Conservation (phyloP, 2,329 filamentous ascomycete species). For the Trichoderma citrinoviride region DNA sequence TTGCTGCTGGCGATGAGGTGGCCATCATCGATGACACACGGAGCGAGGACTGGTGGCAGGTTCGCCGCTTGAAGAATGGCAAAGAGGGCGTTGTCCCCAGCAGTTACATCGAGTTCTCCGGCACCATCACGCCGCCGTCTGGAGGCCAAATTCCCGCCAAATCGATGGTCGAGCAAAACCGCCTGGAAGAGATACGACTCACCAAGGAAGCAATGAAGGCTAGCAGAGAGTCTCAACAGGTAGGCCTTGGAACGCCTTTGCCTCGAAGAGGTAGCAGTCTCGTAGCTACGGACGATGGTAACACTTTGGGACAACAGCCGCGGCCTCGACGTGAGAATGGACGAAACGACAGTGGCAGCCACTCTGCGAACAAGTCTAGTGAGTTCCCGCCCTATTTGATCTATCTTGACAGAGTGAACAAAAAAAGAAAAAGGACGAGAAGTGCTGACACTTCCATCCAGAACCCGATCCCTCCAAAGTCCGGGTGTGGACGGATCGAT, state of each 20-base stretch:
- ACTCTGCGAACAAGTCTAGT: conserved; percentile 68
- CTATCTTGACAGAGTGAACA: not conserved
- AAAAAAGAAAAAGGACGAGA: too few relatives aligned
- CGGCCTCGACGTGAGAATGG: conserved; percentile 69
- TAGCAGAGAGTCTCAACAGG: conserved; percentile 57
- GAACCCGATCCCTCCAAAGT: conserved; percentile 82
- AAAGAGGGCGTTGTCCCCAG: conserved; percentile 95
- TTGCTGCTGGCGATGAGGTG: conserved; percentile 86
- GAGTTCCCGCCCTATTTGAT: conserved; percentile 38
- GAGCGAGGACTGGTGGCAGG: conserved; percentile 98
- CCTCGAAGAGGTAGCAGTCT: conserved; percentile 79
- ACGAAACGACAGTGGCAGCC: conserved; percentile 52
- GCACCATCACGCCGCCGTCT: conserved; percentile 52
- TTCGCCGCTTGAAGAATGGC: conserved; percentile 83
- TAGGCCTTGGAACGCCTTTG: conserved; percentile 73
- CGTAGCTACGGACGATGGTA: conserved; percentile 62
- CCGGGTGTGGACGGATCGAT: conserved; percentile 91
- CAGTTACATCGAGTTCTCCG: conserved; percentile 90
- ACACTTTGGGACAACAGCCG: conserved; percentile 67
- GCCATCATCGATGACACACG: conserved; percentile 83
- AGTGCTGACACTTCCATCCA: conserved; percentile 34
- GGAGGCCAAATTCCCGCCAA: conserved; percentile 49
- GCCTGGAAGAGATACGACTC: conserved; percentile 77
- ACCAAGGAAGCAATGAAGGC: conserved; percentile 74
- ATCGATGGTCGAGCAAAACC: conserved; percentile 74